Base-by-base conservation (phyloP, 148 eudicot species). In the Drosera capensis region DNA sequence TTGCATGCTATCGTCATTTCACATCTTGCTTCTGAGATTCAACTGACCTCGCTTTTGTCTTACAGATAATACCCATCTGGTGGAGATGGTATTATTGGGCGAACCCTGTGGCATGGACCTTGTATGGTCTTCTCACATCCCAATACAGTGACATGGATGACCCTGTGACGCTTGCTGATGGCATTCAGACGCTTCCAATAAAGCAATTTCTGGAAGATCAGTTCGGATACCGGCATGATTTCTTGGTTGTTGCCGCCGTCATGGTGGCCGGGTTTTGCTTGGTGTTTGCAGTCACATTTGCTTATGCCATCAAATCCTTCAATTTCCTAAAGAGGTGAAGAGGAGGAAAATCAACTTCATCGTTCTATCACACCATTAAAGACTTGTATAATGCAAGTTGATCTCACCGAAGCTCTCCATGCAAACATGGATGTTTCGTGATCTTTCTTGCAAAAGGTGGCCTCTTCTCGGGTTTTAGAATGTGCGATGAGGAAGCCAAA, bases 31-130 rank as follows among this genome's bases (percentile, higher is more conserved):
- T 23, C 18, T 12, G 11, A n/a, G 14, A 53, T 26, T 54, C 22
- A 54, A n/a, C 7, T 3, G 17, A 2, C 13, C n/a, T 31, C 42
- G 11, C 17, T 34, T 20, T 22, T 36, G 22, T 17, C 23, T 12
- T 53, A 5, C 79, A 86, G 95, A 71, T 86, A 63, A 75, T 86
- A 11, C 95, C 95, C 1, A 55, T 75, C 45, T 86, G 86, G 80
- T 86, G 95, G 95, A 67, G 95, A 72, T 86, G 95, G 95, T 86
- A 81, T 51, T 86, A 80, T 25, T 86, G 95, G 95, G 86, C 78
- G 18, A 86, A 80, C 57, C 95, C 95, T 1, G 68, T 86, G 57
- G 92, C 95, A 12, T 86, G 95, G 95, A 80, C 80, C 25, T 66
- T 86, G 43, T 78, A 81, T 22, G 95, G 95, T 26, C 95, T 86